Evolutionary conservation across 768 basidiomycete genomes (phyloP).

Genomic region (Podaxis sp.): DNA sequence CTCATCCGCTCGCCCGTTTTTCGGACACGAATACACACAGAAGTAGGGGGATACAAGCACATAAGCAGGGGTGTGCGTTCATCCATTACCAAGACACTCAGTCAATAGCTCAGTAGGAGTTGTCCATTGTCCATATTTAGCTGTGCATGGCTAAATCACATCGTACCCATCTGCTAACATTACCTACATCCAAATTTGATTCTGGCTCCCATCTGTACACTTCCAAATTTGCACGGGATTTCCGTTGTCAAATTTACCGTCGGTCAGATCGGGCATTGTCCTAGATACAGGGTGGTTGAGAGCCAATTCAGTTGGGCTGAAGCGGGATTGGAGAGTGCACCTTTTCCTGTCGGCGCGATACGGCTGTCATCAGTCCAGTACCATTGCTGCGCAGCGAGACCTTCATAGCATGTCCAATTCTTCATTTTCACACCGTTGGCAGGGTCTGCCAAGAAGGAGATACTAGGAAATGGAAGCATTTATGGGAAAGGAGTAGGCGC

Average conservation of each 20-base stretch:
- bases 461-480: neutral
- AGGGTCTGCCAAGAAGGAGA: slow-evolving; percentile 8
- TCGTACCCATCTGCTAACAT: neutral
- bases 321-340: neutral
- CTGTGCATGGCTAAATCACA: neutral
- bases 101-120: neutral
- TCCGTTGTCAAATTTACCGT: slow-evolving; percentile 17
- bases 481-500: neutral
- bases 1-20: neutral
- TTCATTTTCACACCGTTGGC: slow-evolving; percentile 19
- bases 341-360: slow-evolving; percentile 11
- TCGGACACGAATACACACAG: neutral
- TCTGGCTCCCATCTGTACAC: slow-evolving; percentile 17
- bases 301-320: neutral
- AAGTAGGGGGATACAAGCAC: neutral
- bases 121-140: neutral
- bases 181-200: slow-evolving; percentile 12
- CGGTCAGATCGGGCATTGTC: slow-evolving; percentile 19
- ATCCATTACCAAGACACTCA: neutral
- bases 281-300: neutral
- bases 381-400: slow-evolving; percentile 18
- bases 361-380: slow-evolving; percentile 13
- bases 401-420: slow-evolving; percentile 20
- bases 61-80: neutral
- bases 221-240: slow-evolving; percentile 18